These are phyloP conservation scores for Plenodomus tracheiphilus DNA, from an alignment of 2,329 filamentous ascomycete genomes.

Conservation along the genomic window DNA sequence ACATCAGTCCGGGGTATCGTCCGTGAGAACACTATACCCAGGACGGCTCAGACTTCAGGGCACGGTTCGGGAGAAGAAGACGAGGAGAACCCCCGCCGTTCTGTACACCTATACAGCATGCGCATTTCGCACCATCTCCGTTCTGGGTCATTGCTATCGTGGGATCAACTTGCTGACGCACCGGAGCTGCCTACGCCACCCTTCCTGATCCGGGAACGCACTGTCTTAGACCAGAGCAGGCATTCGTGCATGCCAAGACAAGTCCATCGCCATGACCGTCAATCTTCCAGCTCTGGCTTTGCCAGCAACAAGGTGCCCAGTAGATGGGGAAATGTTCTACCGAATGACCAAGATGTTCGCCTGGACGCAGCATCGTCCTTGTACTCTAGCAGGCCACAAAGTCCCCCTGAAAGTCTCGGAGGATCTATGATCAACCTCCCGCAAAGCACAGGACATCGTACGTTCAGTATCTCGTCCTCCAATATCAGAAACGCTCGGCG, in stretches of 20 bases:
- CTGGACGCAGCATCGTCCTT: constrained; percentile 42
- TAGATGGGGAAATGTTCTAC: constrained; percentile 44
- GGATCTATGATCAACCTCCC: constrained; percentile 25
- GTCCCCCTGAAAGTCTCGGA: constrained; percentile 37
- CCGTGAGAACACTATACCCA: constrained; percentile 8
- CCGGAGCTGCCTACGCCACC: constrained; percentile 21
- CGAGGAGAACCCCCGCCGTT: constrained; percentile 25
- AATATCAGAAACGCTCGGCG: constrained; percentile 14
- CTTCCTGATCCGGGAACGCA: constrained; percentile 16
- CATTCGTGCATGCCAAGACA: constrained; percentile 12
- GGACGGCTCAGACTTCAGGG: neutral
- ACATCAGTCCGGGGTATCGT: constrained; percentile 11
- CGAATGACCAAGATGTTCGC: constrained; percentile 11
- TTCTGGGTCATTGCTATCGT: constrained; percentile 46
- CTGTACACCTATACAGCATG: constrained; percentile 50
- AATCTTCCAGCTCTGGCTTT: constrained; percentile 44
- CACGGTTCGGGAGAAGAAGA: constrained; percentile 4
- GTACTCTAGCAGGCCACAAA: constrained; percentile 46
- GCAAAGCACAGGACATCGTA: constrained; percentile 3
- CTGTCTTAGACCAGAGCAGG: constrained; percentile 24
- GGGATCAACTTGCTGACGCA: constrained; percentile 33
- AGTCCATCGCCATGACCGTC: constrained; percentile 26
- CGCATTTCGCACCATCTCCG: constrained; percentile 51
- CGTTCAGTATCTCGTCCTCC: constrained; percentile 11
- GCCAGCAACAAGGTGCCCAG: constrained; percentile 40